These are phyloP conservation scores for Aureobasidium mangrovei DNA, from an alignment of 2,329 filamentous ascomycete species.

Conservation along the genomic window DNA sequence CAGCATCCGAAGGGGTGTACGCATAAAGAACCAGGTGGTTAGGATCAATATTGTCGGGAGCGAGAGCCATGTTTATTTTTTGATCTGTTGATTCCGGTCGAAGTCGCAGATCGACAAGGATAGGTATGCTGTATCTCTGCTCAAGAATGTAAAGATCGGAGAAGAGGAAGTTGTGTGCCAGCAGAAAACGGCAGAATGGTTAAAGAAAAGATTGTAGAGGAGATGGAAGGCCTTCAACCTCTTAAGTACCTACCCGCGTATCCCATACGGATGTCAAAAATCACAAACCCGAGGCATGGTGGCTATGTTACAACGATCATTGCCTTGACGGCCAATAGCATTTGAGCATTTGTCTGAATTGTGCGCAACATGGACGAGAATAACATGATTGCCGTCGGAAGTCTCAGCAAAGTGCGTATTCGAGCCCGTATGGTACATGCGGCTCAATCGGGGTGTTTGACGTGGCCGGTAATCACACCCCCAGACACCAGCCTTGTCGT, in stretches of 20 bases:
- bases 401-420: neutral
- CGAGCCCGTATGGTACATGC: constrained; percentile 3
- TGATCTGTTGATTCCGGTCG: too few relatives aligned
- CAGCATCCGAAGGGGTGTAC: constrained; percentile 28
- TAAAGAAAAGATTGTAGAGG: too few relatives aligned
- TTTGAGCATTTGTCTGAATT: neutral
- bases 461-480: neutral
- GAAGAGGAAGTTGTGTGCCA: too few relatives aligned
- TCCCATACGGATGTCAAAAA: neutral
- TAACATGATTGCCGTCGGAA: neutral
- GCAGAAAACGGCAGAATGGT: too few relatives aligned
- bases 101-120: too few relatives aligned
- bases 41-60: constrained; percentile 1
- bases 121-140: too few relatives aligned
- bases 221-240: neutral
- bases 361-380: neutral
- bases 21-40: constrained; percentile 21
- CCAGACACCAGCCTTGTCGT: neutral
- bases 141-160: too few relatives aligned
- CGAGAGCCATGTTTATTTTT: constrained; percentile 1
- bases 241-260: neutral
- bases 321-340: neutral
- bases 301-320: neutral
- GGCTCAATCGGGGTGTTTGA: neutral
- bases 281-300: too few relatives aligned